Evolutionary conservation across 2,329 filamentous ascomycete genomes (phyloP).

Genomic region (Fusarium chaquense): DNA sequence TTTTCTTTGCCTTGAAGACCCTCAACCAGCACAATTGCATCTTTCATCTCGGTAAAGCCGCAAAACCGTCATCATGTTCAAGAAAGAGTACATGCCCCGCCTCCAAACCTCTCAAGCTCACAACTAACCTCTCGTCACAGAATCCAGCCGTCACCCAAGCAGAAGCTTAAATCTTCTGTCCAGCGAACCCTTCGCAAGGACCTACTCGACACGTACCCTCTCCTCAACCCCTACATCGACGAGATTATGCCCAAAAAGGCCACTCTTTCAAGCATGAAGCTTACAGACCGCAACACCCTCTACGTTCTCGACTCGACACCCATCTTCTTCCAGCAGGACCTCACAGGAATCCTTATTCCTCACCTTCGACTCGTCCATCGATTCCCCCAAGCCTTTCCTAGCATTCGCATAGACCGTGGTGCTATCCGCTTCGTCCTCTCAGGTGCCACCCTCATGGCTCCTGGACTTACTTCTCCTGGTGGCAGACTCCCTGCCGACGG

Average conservation of each 20-base stretch:
- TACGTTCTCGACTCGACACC: slow-evolving; percentile 84
- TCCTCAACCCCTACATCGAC: slow-evolving; percentile 88
- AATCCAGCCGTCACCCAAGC: slow-evolving; percentile 77
- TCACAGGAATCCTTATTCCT: slow-evolving; percentile 81
- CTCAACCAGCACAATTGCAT: background rate
- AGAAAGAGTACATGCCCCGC: slow-evolving; percentile 79
- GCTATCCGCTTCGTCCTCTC: slow-evolving; percentile 96
- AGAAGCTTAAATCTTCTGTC: slow-evolving; percentile 97
- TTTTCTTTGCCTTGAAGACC: background rate
- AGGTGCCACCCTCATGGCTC: slow-evolving; percentile 95
- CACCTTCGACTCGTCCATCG: slow-evolving; percentile 91
- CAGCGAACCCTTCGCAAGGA: slow-evolving; percentile 88
- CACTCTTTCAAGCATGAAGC: slow-evolving; percentile 89
- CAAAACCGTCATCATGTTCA: slow-evolving; percentile 76
- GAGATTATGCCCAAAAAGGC: slow-evolving; percentile 96
- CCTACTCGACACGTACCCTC: slow-evolving; percentile 85
- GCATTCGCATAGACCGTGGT: slow-evolving; percentile 90
- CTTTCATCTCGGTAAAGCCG: slow-evolving; percentile 9
- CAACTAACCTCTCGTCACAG: slow-evolving; percentile 62
- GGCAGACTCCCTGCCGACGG: slow-evolving; percentile 77
- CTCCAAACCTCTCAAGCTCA: slow-evolving; percentile 4
- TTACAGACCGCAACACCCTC: slow-evolving; percentile 89
- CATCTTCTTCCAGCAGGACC: slow-evolving; percentile 90
- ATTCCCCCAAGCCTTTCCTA: slow-evolving; percentile 86
- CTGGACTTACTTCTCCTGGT: slow-evolving; percentile 86